Percentiles rank a stretch among this genome's conserved stretches.
Evolutionary conservation across 2,329 filamentous ascomycete species (phyloP).

Genomic region (Fusarium hostae): DNA sequence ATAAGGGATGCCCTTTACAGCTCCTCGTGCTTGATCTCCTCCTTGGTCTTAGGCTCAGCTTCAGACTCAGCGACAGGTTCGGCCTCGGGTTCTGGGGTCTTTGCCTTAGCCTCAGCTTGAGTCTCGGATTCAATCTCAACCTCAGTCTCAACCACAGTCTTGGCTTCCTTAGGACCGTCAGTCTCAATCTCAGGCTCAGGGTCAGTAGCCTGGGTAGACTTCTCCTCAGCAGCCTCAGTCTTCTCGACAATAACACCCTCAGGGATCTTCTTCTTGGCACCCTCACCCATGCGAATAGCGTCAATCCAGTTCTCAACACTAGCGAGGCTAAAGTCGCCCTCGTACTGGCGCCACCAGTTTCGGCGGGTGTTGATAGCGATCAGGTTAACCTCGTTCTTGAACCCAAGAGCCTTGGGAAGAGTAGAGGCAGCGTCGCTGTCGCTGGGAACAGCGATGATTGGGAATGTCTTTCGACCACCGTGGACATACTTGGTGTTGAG

Average conservation of each 20-base stretch:
- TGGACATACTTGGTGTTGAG: slow-evolving; percentile 80
- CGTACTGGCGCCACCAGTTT: slow-evolving; percentile 84
- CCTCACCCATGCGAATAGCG: slow-evolving; percentile 88
- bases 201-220: slow-evolving; percentile 39
- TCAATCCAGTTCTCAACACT: slow-evolving; percentile 89
- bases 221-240: slow-evolving; percentile 6
- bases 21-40: slow-evolving; percentile 59
- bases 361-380: slow-evolving; percentile 87
- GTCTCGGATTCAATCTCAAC: slow-evolving; percentile 24
- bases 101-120: slow-evolving; percentile 26
- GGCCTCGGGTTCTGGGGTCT: slow-evolving; percentile 36
- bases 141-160: slow-evolving; percentile 39
- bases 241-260: slow-evolving; percentile 64
- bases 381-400: slow-evolving; percentile 73
- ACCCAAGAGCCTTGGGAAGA: slow-evolving; percentile 60
- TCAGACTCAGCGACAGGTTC: slow-evolving; percentile 36
- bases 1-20: slow-evolving; percentile 51
- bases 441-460: slow-evolving; percentile 79
- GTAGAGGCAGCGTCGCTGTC: slow-evolving; percentile 58
- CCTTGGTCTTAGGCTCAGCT: slow-evolving; percentile 44
- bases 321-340: slow-evolving; percentile 67
- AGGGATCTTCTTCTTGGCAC: slow-evolving; percentile 79
- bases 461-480: slow-evolving; percentile 77
- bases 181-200: slow-evolving; percentile 42
- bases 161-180: slow-evolving; percentile 41